Percentiles rank a stretch among this genome's conserved stretches.
These are phyloP conservation scores for Penicillium lagena DNA, from an alignment of 495 filamentous ascomycete species.

Conservation along the genomic window DNA sequence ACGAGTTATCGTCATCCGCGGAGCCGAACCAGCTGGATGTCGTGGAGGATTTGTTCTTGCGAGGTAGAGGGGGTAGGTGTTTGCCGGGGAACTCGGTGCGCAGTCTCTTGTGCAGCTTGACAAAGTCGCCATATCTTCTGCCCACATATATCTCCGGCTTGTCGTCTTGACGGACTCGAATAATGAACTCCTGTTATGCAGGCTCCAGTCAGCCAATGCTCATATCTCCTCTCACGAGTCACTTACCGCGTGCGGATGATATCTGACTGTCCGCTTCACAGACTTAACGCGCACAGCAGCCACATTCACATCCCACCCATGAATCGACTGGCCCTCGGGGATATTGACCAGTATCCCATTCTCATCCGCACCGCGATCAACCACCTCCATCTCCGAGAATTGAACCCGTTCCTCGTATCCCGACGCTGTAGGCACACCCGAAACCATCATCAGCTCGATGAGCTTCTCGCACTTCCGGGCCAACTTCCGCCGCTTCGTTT, in stretches of 20 bases:
- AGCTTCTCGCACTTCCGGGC: slow-evolving; percentile 90
- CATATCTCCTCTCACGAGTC: not conserved
- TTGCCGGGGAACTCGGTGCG: slow-evolving; percentile 88
- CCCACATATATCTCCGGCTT: slow-evolving; percentile 71
- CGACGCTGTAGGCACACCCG: slow-evolving; percentile 88
- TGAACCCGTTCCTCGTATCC: slow-evolving; percentile 95
- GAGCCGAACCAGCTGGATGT: slow-evolving; percentile 49
- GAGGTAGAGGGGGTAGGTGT: slow-evolving; percentile 75
- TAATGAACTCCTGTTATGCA: slow-evolving; percentile 69
- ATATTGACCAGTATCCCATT: slow-evolving; percentile 77
- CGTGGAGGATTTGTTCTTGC: slow-evolving; percentile 78
- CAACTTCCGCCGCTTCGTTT: slow-evolving; percentile 90
- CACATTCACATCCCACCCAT: slow-evolving; percentile 97
- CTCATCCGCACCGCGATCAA: slow-evolving; percentile 87
- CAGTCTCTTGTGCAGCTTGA: slow-evolving; percentile 67
- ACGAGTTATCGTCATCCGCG: slow-evolving; percentile 64
- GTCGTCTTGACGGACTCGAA: slow-evolving; percentile 70
- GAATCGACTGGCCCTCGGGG: slow-evolving; percentile 83
- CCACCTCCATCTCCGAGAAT: slow-evolving; percentile 93
- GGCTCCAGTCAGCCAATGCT: slow-evolving; percentile 5
- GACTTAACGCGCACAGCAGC: slow-evolving; percentile 77
- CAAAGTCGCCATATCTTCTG: slow-evolving; percentile 84
- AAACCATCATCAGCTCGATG: slow-evolving; percentile 99
- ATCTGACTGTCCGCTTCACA: slow-evolving; percentile 78
- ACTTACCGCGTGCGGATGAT: slow-evolving; percentile 87